A percentile compares a stretch with the other conserved stretches of the same genome.
phyloP scores from a whole-genome alignment of 345 rosid species.

The Raphanus raphanistrum region DNA sequence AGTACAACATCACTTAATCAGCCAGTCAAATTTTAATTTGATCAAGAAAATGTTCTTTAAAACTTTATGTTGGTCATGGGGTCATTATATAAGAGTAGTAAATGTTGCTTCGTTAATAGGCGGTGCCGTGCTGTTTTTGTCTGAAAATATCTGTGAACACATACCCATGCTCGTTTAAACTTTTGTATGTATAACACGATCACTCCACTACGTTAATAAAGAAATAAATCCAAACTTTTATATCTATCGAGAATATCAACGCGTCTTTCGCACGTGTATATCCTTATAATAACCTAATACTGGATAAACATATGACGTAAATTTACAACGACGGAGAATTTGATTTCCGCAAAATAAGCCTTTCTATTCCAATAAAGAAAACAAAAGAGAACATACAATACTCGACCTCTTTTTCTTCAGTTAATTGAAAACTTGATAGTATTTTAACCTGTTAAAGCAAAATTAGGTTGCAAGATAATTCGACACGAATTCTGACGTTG shows the following conservation, averaged over 20 bases:
- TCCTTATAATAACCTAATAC: background rate
- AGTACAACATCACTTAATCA: background rate
- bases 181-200: conserved; percentile 17
- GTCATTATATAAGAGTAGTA: background rate
- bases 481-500: background rate
- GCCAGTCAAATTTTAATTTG: background rate
- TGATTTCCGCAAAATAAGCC: background rate
- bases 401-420: background rate
- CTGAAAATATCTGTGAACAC: conserved; percentile 22
- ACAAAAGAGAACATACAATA: background rate
- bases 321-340: background rate
- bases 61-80: background rate
- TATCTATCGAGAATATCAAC: conserved; percentile 11
- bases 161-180: conserved; percentile 16
- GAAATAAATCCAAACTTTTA: background rate
- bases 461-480: background rate
- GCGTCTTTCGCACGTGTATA: conserved; percentile 16
- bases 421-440: background rate
- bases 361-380: background rate
- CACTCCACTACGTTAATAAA: conserved; percentile 23
- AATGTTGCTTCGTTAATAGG: conserved; percentile 24
- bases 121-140: conserved; percentile 31
- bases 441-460: background rate
- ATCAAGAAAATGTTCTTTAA: no score
- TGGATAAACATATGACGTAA: conserved; percentile 7